Evolutionary conservation across 257 asterid species (phyloP), one percentile per base, ranked within the genome.

Genomic region (Mentha longifolia): DNA sequence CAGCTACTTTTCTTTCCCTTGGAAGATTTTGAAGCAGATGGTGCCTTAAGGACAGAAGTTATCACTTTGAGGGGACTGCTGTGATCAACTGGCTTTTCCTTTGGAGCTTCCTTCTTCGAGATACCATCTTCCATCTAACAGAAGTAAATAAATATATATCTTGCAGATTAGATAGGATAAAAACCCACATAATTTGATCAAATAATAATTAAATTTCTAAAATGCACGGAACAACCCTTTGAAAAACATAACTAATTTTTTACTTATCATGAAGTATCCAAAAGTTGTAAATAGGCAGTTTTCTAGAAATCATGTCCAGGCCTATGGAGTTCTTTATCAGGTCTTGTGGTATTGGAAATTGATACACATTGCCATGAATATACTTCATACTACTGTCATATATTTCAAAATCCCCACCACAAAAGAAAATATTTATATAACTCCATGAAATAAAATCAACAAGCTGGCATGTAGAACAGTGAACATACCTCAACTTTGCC

Each of bases 401-500:
- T 25, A 25, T 37, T 61, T 54, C n/a, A 14, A 64, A 64, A 64
- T 64, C 51, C 39, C 3, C 41, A 43, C 9, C 22, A 43, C 56
- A 13, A 64, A 55, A 39, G 14, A 12, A 7, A 8, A 10, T n/a
- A 33, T 64, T 31, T 2, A 30, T 12, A n/a, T 14, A 42, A 43
- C 41, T 71, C 37, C 47, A 41, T 43, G 47, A 66, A 22, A 71
- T 49, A 74, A 75, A 19, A 42, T 19, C 22, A 30, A 52, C 43
- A 76, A 66, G 46, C 6, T 43, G 17, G 25, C 41, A 64, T 25
- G 25, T n/a, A 76, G 52, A 54, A 57, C 60, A 76, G 61, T 47
- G 43, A 74, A 75, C 91, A 77, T 82, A 88, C 98, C 80, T 91
- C 97, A 2, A 88, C 98, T 1, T 89, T 97, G 1, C 88, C 96